These are phyloP conservation scores for Rugonectria rugulosa DNA, from an alignment of 2,329 filamentous ascomycete genomes.

Conservation along the genomic window DNA sequence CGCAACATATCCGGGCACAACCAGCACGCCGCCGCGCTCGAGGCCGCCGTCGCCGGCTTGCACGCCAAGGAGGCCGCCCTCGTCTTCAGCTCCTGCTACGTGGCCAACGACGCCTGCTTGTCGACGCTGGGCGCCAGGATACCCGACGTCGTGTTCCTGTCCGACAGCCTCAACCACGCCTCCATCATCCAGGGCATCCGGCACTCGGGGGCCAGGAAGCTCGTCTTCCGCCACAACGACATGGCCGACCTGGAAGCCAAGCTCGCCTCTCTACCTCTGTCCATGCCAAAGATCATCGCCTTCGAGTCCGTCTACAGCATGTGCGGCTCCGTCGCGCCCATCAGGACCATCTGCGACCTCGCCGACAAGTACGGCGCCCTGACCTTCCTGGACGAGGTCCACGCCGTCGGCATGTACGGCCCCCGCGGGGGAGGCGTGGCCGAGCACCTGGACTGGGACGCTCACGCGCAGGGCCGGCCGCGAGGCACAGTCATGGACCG, in stretches of 20 bases:
- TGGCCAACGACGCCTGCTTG: constrained; percentile 96
- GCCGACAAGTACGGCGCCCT: constrained; percentile 98
- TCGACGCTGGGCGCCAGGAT: constrained; percentile 97
- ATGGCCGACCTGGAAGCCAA: constrained; percentile 92
- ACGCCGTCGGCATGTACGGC: constrained; percentile 99
- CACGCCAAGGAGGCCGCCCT: constrained; percentile 92
- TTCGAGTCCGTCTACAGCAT: constrained; percentile 99
- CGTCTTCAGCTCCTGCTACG: constrained; percentile 97
- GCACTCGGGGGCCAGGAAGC: constrained; percentile 94
- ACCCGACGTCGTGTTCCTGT: constrained; percentile 96
- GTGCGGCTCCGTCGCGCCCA: constrained; percentile 97
- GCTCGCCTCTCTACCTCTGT: constrained; percentile 82
- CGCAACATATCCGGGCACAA: constrained; percentile 99
- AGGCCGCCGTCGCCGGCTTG: constrained; percentile 82
- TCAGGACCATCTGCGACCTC: constrained; percentile 93
- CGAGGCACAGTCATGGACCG: constrained; percentile 92
- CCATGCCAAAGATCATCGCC: constrained; percentile 95
- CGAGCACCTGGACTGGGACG: constrained; percentile 94
- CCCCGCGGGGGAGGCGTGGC: constrained; percentile 94
- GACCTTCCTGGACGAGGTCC: constrained; percentile 97
- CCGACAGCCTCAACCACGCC: constrained; percentile 95
- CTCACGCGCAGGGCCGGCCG: constrained; percentile 77
- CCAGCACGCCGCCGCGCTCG: constrained; percentile 86
- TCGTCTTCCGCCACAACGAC: constrained; percentile 99
- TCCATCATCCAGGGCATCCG: constrained; percentile 99